A percentile compares a stretch with the other conserved stretches of the same genome.
These are phyloP conservation scores for Ophiostoma sp. DNA, from an alignment of 2,329 filamentous ascomycete genomes.

Conservation along the genomic window DNA sequence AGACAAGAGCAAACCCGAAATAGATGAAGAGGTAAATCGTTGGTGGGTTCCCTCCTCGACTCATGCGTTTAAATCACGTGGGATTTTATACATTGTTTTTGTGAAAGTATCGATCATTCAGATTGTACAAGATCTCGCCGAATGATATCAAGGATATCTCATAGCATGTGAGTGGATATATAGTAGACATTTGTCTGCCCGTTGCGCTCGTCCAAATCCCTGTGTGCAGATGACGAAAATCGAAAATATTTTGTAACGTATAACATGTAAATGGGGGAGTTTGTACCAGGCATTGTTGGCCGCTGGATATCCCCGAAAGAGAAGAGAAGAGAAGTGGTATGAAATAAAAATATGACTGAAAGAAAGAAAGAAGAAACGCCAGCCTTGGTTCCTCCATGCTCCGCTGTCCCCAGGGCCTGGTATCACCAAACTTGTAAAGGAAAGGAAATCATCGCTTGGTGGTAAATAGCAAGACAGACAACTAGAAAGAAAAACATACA, in stretches of 20 bases:
- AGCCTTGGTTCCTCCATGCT: not conserved
- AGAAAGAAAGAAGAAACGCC: not conserved
- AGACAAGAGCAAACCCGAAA: not conserved
- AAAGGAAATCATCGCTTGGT: not conserved
- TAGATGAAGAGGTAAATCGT: not conserved
- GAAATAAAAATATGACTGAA: not conserved
- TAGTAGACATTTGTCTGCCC: not conserved
- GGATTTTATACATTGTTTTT: not conserved
- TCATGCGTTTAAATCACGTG: not conserved
- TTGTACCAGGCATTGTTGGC: not conserved
- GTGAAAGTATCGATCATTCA: not conserved
- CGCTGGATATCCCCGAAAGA: not conserved
- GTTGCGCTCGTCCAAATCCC: not conserved
- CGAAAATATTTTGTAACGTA: not conserved
- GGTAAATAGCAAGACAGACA: not conserved
- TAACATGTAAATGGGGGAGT: not conserved
- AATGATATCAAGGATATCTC: not conserved
- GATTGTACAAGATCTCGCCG: not conserved
- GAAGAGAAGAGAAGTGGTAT: conserved; percentile 1
- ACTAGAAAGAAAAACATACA: not conserved
- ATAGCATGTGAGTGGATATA: not conserved
- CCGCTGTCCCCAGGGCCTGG: not conserved
- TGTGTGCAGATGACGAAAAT: not conserved
- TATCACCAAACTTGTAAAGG: not conserved
- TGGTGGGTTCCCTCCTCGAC: not conserved